These are phyloP conservation scores for Aspergillus spinulosporus DNA, from an alignment of 2,329 filamentous ascomycete species.

Conservation along the genomic window DNA sequence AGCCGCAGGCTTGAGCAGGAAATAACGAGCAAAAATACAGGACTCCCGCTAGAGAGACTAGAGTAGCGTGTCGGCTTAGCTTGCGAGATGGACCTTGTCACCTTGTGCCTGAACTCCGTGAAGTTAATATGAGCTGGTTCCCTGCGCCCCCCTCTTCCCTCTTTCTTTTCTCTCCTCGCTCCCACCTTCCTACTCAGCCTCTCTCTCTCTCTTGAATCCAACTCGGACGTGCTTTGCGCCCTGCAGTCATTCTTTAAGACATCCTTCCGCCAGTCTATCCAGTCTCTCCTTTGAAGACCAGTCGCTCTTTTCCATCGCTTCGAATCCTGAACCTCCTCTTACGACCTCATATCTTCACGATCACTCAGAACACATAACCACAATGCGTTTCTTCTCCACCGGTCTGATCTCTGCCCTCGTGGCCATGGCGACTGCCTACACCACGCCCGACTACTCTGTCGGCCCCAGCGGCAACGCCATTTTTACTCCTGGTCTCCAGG, in stretches of 20 bases:
- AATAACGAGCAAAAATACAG: constrained; percentile 3
- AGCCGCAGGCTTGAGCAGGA: constrained; percentile 8
- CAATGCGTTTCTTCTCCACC: constrained; percentile 43
- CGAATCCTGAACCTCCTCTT: not conserved
- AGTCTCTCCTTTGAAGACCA: constrained; percentile 10
- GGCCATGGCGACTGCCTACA: constrained; percentile 41
- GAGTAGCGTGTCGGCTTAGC: not conserved
- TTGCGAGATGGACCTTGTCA: not conserved
- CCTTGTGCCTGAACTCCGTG: constrained; percentile 1
- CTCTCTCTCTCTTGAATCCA: constrained; percentile 18
- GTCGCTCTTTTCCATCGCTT: constrained; percentile 4
- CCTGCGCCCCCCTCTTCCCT: constrained; percentile 16
- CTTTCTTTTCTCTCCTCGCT: constrained; percentile 18
- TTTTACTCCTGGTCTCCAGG: constrained; percentile 50
- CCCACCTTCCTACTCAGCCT: constrained; percentile 18
- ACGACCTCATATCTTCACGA: not conserved
- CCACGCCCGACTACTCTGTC: constrained; percentile 37
- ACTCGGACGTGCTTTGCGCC: constrained; percentile 19
- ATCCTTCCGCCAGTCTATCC: not conserved
- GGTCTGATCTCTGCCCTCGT: constrained; percentile 40
- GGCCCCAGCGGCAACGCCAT: constrained; percentile 56
- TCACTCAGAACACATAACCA: constrained; percentile 20
- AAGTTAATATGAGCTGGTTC: constrained; percentile 14
- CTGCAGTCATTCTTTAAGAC: constrained; percentile 30
- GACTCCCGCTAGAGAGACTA: not conserved